Evolutionary conservation across 768 basidiomycete genomes (phyloP), one percentile per base, ranked within the genome.

Genomic region (Ephemerocybe angulata): DNA sequence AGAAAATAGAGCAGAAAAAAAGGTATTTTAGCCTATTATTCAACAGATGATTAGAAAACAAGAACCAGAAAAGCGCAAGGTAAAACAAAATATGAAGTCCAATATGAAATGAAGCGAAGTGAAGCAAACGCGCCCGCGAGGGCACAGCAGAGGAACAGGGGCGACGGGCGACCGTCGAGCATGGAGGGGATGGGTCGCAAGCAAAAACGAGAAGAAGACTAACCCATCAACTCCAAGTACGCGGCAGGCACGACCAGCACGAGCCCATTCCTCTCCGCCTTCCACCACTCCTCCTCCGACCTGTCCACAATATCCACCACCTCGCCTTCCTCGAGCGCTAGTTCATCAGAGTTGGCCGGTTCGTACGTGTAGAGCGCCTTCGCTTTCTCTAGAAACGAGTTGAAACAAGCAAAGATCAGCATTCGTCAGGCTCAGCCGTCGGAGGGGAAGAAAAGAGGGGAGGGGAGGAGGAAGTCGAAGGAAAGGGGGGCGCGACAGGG

Each of bases 271-370:
- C 82, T 81, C 73, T 98, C 95, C 35, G 87, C 88, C 75, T 95
- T 98, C 92, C 92, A 98, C 97, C 97, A 98, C 63, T 91, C 90
- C 50, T 75, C 78, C 61, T 98, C 97, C 52, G 80, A 80, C 44
- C 72, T 81, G 65, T 99, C 97, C 54, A 98, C 80, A 58, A 99
- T 84, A 7, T 76, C 76, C 35, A 98, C 72, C 30, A 71, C 67
- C 54, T 96, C 90, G 55, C 90, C 93, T 71, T 93, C 93, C 6
- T 71, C 72, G 66, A 98, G 91, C 1, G 90, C 76, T n/a, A 95
- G 76, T 66, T 98, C 94, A 60, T 98, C 94, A 15, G 82, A 63
- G 56, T 82, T 87, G 40, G 70, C 68, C 24, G 84, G 86, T 4
- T 76, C 71, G 65, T 98, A 98, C 0, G 86, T 69, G 67, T 91